Percentiles rank a stretch among this genome's conserved stretches.
These are phyloP conservation scores for Kandelia obovata DNA, from an alignment of 345 rosid species.

Conservation along the genomic window DNA sequence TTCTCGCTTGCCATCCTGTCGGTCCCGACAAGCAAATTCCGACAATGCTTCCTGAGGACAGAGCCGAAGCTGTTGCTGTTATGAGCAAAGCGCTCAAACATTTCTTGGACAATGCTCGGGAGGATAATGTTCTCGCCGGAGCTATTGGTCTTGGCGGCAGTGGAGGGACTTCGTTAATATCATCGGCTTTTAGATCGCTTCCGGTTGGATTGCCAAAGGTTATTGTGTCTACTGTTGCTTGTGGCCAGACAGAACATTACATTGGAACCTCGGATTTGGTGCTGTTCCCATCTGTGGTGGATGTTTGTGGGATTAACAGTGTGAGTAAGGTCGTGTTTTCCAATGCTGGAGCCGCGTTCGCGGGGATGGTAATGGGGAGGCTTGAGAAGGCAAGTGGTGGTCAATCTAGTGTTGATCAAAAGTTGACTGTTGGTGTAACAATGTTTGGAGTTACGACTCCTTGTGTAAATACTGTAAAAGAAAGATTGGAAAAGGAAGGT, in stretches of 20 bases:
- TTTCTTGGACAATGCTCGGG: constrained; percentile 42
- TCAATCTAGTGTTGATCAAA: constrained; percentile 11
- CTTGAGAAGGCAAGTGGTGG: constrained; percentile 26
- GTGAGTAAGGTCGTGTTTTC: constrained; percentile 76
- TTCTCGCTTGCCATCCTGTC: constrained; percentile 42
- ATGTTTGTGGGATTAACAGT: constrained; percentile 83
- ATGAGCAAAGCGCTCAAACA: constrained; percentile 65
- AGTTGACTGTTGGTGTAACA: constrained; percentile 68
- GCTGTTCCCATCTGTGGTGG: constrained; percentile 78
- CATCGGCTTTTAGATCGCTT: constrained; percentile 70
- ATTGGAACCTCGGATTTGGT: constrained; percentile 83
- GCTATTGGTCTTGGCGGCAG: constrained; percentile 81
- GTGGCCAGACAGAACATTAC: constrained; percentile 76
- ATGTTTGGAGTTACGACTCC: constrained; percentile 97
- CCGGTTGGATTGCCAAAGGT: constrained; percentile 77
- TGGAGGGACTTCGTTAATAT: constrained; percentile 80
- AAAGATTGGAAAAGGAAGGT: constrained; percentile 58
- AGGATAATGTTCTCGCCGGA: constrained; percentile 50
- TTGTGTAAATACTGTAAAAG: constrained; percentile 65
- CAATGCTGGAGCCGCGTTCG: constrained; percentile 84
- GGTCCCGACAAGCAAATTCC: constrained; percentile 26
- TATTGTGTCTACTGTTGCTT: constrained; percentile 86
- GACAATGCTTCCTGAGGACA: constrained; percentile 47
- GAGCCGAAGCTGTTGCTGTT: constrained; percentile 62
- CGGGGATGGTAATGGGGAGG: constrained; percentile 82